These are phyloP conservation scores for Cladosporium colombiae DNA, from an alignment of 2,329 filamentous ascomycete species.

Conservation along the genomic window DNA sequence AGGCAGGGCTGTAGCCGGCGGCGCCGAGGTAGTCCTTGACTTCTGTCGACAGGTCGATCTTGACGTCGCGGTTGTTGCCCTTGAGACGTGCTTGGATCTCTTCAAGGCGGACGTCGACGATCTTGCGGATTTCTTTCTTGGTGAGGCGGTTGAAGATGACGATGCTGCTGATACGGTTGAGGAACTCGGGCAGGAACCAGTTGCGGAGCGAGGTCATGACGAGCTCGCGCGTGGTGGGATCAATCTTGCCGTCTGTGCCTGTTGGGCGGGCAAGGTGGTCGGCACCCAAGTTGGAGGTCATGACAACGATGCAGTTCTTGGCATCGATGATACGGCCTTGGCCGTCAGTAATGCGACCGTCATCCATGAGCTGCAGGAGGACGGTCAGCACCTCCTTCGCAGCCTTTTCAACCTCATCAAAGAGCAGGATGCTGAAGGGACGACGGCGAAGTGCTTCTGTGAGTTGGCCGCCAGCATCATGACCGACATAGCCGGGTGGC, in stretches of 20 bases:
- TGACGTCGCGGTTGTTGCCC: constrained; percentile 80
- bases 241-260: constrained; percentile 78
- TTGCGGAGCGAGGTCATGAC: constrained; percentile 89
- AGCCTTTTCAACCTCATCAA: constrained; percentile 98
- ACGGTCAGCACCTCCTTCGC: constrained; percentile 97
- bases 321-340: constrained; percentile 94
- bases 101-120: constrained; percentile 82
- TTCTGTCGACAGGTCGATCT: constrained; percentile 77
- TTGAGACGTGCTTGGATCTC: constrained; percentile 93
- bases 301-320: constrained; percentile 97
- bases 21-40: constrained; percentile 92
- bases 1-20: constrained; percentile 91
- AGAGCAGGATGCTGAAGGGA: constrained; percentile 95
- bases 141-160: constrained; percentile 99
- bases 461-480: constrained; percentile 92
- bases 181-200: constrained; percentile 97
- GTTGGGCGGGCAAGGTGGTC: constrained; percentile 85
- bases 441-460: constrained; percentile 91
- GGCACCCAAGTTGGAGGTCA: constrained; percentile 96
- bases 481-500: constrained; percentile 93
- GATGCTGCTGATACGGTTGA: constrained; percentile 93
- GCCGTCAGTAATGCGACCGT: constrained; percentile 96
- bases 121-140: constrained; percentile 84
- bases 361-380: constrained; percentile 98
- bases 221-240: constrained; percentile 79